Conservation (phyloP, 495 filamentous ascomycete genomes). For the Massariosphaeria phaeospora region DNA sequence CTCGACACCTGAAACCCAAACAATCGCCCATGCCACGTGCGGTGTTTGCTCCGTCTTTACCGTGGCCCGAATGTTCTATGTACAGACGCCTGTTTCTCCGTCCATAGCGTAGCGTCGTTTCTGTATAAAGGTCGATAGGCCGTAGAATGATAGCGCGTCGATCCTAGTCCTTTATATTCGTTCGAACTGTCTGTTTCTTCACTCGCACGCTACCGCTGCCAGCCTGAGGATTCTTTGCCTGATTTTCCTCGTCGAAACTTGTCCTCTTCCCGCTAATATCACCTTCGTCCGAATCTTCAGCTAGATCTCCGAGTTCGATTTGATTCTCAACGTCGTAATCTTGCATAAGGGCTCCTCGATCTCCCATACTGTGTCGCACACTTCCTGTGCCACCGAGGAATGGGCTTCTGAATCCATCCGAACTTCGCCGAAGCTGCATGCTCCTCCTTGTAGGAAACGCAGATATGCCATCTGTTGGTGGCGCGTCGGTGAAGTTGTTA, state of each 20-base stretch:
- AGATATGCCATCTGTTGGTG: constrained; percentile 87
- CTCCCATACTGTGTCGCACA: constrained; percentile 37
- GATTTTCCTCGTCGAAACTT: constrained; percentile 37
- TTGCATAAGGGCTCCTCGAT: constrained; percentile 76
- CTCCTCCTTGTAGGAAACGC: constrained; percentile 80
- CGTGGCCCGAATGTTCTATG: constrained; percentile 1
- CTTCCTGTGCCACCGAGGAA: constrained; percentile 18
- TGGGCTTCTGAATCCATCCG: constrained; percentile 52
- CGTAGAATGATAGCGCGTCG: constrained; percentile 9
- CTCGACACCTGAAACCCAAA: too few species aligned
- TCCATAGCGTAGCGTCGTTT: neutral
- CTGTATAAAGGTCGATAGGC: neutral
- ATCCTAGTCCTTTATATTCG: constrained; percentile 16
- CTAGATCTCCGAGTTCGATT: constrained; percentile 62
- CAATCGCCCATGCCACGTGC: too few species aligned
- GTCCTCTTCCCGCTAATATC: constrained; percentile 36
- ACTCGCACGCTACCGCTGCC: constrained; percentile 19
- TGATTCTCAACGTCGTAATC: constrained; percentile 67
- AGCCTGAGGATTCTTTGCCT: constrained; percentile 1
- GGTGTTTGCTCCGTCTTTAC: constrained; percentile 4
- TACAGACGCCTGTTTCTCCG: constrained; percentile 8
- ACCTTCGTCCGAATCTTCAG: constrained; percentile 64
- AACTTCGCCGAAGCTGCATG: constrained; percentile 82
- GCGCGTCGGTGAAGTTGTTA: constrained; percentile 59
- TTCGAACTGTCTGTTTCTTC: constrained; percentile 22